A percentile compares a stretch with the other conserved stretches of the same genome.
These are phyloP conservation scores for Abrus pulchellus DNA, from an alignment of 306 rosid genomes.

Conservation along the genomic window DNA sequence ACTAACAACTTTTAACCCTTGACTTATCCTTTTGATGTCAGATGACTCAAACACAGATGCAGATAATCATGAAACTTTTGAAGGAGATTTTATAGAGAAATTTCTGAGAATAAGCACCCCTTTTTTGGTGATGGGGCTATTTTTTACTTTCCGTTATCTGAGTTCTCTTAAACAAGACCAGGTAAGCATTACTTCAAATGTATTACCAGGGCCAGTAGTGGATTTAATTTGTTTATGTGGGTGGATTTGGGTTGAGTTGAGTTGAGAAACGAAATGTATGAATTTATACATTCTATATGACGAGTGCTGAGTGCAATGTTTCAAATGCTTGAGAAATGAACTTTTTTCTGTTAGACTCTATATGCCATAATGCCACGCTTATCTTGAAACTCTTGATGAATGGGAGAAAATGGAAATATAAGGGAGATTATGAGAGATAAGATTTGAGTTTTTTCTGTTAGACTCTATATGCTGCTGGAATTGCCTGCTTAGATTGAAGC, in stretches of 20 bases:
- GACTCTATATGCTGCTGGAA: slow-evolving; percentile 24
- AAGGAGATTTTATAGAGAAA: slow-evolving; percentile 65
- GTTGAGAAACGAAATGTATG: slow-evolving; percentile 26
- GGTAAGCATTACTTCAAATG: slow-evolving; percentile 53
- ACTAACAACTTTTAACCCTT: slow-evolving; percentile 32
- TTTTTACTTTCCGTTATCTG: slow-evolving; percentile 64
- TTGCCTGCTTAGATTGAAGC: slow-evolving; percentile 15
- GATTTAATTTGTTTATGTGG: slow-evolving; percentile 4
- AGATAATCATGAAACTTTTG: slow-evolving; percentile 70
- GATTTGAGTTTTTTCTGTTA: background rate
- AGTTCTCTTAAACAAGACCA: slow-evolving; percentile 77
- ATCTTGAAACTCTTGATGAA: slow-evolving; percentile 20
- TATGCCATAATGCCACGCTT: background rate
- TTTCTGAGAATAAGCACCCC: slow-evolving; percentile 67
- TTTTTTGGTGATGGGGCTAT: slow-evolving; percentile 66
- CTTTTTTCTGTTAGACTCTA: slow-evolving; percentile 1
- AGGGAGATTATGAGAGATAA: background rate
- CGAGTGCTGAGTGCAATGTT: slow-evolving; percentile 1
- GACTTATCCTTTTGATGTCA: slow-evolving; percentile 51
- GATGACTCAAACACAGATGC: slow-evolving; percentile 74
- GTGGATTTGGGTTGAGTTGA: background rate
- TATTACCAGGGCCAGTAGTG: background rate
- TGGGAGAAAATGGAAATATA: background rate
- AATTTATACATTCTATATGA: slow-evolving; percentile 7
- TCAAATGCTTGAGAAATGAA: slow-evolving; percentile 4